Percentiles rank a stretch among this genome's conserved stretches.
Evolutionary conservation across 2,329 filamentous ascomycete genomes (phyloP).

Genomic region (Aureobasidium melanogenum): DNA sequence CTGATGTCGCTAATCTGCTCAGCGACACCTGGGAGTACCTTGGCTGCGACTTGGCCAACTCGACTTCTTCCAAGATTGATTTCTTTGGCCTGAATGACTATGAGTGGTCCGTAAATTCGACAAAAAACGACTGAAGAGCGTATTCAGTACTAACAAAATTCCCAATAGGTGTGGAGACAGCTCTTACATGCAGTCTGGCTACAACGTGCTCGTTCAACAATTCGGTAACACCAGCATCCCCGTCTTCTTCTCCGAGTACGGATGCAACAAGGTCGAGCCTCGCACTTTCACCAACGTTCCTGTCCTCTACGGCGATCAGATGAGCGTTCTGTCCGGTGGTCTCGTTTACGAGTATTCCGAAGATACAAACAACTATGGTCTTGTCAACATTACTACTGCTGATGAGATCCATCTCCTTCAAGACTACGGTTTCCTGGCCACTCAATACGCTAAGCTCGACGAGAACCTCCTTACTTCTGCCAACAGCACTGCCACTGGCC

Average conservation of each 20-base stretch:
- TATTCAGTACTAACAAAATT: too few species aligned
- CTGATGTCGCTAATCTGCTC: constrained; percentile 65
- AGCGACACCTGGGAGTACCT: constrained; percentile 70
- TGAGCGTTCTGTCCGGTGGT: constrained; percentile 62
- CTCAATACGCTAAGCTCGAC: constrained; percentile 63
- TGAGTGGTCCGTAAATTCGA: constrained; percentile 46
- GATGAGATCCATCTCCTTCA: constrained; percentile 28
- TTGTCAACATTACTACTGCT: constrained; percentile 33
- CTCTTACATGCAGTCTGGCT: constrained; percentile 51
- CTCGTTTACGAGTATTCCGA: constrained; percentile 70
- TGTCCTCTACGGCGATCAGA: constrained; percentile 58
- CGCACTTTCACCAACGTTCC: constrained; percentile 44
- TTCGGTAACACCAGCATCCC: constrained; percentile 57
- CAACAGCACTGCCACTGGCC: constrained; percentile 44
- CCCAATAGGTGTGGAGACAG: constrained; percentile 50
- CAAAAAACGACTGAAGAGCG: background rate
- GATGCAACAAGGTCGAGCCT: constrained; percentile 8
- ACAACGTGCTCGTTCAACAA: constrained; percentile 50
- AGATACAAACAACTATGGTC: constrained; percentile 49
- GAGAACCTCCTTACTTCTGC: constrained; percentile 54
- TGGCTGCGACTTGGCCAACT: constrained; percentile 49
- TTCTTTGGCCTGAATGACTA: constrained; percentile 66
- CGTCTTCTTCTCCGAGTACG: constrained; percentile 66
- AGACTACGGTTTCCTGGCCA: constrained; percentile 57
- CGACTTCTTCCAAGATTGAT: constrained; percentile 44